phyloP scores from a whole-genome alignment of 2,329 filamentous ascomycete genomes.

The Fusarium heterosporum region DNA sequence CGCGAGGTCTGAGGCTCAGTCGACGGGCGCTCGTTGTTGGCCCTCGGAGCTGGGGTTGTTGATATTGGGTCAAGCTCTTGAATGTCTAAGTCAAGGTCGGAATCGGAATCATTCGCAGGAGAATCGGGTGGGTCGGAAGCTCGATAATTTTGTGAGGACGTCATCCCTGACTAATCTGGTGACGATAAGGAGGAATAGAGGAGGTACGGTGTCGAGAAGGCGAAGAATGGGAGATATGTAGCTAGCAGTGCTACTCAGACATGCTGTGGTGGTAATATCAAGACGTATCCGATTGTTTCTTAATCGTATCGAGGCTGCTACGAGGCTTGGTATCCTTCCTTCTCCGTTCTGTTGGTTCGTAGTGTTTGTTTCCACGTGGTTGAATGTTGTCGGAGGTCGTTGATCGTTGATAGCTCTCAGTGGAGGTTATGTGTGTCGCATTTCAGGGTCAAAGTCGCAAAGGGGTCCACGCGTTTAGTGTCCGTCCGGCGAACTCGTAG shows the following conservation, averaged over 20 bases:
- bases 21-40: conserved; percentile 46
- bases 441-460: conserved; percentile 41
- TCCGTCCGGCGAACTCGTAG: conserved; percentile 39
- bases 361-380: conserved; percentile 10
- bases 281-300: conserved; percentile 3
- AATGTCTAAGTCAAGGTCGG: conserved; percentile 81
- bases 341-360: conserved; percentile 1
- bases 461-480: conserved; percentile 32
- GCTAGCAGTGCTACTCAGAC: conserved; percentile 43
- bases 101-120: conserved; percentile 75
- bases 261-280: conserved; percentile 39
- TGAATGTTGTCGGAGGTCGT: conserved; percentile 27
- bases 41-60: conserved; percentile 51
- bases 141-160: conserved; percentile 64
- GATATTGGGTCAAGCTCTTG: conserved; percentile 79
- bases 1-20: conserved; percentile 62
- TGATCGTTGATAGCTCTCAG: conserved; percentile 8
- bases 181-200: conserved; percentile 24
- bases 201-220: conserved; percentile 30
- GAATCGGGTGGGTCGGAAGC: conserved; percentile 73
- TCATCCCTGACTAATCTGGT: conserved; percentile 62
- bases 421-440: conserved; percentile 34
- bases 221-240: conserved; percentile 28
- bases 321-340: neutral
- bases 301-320: neutral